Percentiles rank a stretch among this genome's conserved stretches.
Evolutionary conservation across 768 basidiomycete species (phyloP).

Genomic region (Tylopilus intermedius): DNA sequence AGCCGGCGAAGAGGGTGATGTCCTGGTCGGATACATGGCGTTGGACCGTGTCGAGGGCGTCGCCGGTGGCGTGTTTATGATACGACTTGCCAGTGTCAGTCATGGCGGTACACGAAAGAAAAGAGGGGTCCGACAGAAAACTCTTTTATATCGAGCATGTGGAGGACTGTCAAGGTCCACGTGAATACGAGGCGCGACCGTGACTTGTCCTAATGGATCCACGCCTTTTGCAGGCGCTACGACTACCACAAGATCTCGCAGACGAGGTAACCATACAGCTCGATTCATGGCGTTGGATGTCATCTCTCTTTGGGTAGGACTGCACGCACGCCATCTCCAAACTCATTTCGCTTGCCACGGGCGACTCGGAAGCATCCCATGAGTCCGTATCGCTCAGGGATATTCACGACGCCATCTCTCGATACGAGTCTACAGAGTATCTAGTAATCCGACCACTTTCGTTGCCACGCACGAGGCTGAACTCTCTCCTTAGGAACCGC

Average conservation of each 20-base stretch:
- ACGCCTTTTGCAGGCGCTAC: conserved; percentile 16
- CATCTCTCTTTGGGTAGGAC: conserved; percentile 11
- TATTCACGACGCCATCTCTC: conserved; percentile 14
- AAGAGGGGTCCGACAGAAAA: too few species aligned
- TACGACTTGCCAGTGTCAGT: conserved; percentile 38
- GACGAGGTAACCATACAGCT: conserved; percentile 19
- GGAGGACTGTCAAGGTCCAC: too few species aligned
- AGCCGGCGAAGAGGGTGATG: conserved; percentile 65
- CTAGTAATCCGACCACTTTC: conserved; percentile 10
- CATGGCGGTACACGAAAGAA: conserved; percentile 5
- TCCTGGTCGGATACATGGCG: conserved; percentile 43
- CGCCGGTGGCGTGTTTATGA: conserved; percentile 40
- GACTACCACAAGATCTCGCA: conserved; percentile 17
- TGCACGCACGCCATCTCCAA: conserved; percentile 14
- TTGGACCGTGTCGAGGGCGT: conserved; percentile 53
- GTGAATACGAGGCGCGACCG: too few species aligned
- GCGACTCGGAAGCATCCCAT: background rate
- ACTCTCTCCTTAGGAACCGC: conserved; percentile 32
- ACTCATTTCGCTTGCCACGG: conserved; percentile 17
- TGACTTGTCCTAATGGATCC: background rate
- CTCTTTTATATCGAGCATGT: too few species aligned
- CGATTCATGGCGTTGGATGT: background rate
- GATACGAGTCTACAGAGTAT: conserved; percentile 12
- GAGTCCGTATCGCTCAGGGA: conserved; percentile 11
- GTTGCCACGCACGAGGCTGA: background rate